Percentiles rank a stretch among this genome's conserved stretches.
These are phyloP conservation scores for Astrocystis sublimbata DNA, from an alignment of 495 filamentous ascomycete species.

Conservation along the genomic window DNA sequence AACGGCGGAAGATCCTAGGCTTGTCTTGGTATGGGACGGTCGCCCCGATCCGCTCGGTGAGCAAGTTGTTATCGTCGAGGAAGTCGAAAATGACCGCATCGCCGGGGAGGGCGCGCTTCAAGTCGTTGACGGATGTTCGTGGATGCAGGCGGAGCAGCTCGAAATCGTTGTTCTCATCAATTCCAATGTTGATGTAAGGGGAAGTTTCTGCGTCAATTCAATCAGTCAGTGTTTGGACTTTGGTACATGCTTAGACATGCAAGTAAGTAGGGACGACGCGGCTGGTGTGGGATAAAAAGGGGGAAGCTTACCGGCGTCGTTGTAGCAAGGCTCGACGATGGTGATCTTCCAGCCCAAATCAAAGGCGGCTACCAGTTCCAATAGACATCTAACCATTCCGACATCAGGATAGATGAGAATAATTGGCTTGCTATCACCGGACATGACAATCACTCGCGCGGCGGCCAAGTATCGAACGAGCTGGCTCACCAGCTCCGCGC, in stretches of 20 bases:
- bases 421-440: conserved; percentile 8
- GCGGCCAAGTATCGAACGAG: conserved; percentile 34
- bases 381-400: conserved; percentile 29
- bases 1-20: too few relatives aligned
- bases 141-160: conserved; percentile 26
- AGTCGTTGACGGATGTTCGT: conserved; percentile 21
- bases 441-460: conserved; percentile 23
- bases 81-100: conserved; percentile 36
- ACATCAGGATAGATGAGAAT: conserved; percentile 40
- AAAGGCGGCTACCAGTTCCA: too few relatives aligned
- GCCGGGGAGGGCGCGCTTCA: conserved; percentile 30
- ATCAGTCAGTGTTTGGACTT: not conserved
- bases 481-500: conserved; percentile 18
- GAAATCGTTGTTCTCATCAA: not conserved
- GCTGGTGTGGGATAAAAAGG: not conserved
- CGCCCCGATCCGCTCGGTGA: conserved; percentile 29
- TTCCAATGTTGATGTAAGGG: not conserved
- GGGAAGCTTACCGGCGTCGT: conserved; percentile 2
- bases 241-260: not conserved
- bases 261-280: not conserved
- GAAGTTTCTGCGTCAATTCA: not conserved
- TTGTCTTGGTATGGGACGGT: conserved; percentile 24
- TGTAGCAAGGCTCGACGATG: not conserved
- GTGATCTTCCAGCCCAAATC: not conserved
- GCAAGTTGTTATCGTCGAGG: conserved; percentile 17